These are phyloP conservation scores for Rhizopus arrhizus DNA, from an alignment of 371 early-diverging fungal species.

Conservation along the genomic window DNA sequence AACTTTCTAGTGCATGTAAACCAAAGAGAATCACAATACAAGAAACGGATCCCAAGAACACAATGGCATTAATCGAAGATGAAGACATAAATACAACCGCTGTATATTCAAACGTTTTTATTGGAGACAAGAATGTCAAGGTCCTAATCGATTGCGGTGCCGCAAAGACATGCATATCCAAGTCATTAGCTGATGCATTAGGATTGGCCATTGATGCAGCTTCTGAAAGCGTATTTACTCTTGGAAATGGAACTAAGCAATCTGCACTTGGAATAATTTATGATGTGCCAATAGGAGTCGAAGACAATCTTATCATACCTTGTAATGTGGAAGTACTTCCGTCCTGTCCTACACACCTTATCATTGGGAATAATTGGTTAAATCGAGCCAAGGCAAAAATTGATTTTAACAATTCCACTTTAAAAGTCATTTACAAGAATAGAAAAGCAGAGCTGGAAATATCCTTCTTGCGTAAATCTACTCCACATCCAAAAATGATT, in stretches of 20 bases:
- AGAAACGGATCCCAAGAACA: neutral
- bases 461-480: too few relatives aligned
- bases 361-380: slow-evolving; percentile 9
- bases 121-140: neutral
- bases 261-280: slow-evolving; percentile 2
- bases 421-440: too few relatives aligned
- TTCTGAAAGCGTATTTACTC: neutral
- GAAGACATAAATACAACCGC: slow-evolving; percentile 13
- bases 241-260: slow-evolving; percentile 8
- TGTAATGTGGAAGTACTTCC: neutral
- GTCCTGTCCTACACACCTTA: neutral
- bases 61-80: slow-evolving; percentile 1
- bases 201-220: slow-evolving; percentile 5
- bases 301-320: neutral
- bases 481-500: too few relatives aligned
- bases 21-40: neutral
- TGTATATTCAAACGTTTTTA: neutral
- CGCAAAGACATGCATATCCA: slow-evolving; percentile 4
- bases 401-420: neutral
- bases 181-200: neutral
- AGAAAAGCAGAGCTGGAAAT: too few relatives aligned
- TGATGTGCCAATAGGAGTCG: slow-evolving; percentile 4
- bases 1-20: neutral
- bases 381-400: neutral
- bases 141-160: slow-evolving; percentile 6